phyloP scores from a whole-genome alignment of 1,284 basidiomycete genomes.

The Amylostereum chailletii region DNA sequence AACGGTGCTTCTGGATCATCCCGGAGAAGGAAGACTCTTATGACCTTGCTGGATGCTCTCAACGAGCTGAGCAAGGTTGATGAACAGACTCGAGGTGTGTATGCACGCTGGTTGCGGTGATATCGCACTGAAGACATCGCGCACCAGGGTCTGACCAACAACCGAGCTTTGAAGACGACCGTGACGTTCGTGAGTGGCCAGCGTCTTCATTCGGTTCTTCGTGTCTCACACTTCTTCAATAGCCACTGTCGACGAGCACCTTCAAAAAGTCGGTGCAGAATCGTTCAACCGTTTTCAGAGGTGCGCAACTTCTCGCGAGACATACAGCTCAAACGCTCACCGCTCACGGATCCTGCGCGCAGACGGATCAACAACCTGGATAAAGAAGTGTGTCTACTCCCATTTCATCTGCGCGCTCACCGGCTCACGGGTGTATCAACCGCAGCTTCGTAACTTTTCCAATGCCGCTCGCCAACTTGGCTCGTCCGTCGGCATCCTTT shows the following conservation, averaged over 20 bases:
- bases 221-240: background rate
- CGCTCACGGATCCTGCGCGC: background rate
- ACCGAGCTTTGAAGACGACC: conserved; percentile 49
- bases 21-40: conserved; percentile 52
- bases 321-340: background rate
- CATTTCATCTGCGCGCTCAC: conserved; percentile 1
- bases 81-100: conserved; percentile 34
- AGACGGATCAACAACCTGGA: conserved; percentile 56
- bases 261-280: conserved; percentile 56
- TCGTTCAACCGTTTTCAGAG: conserved; percentile 52
- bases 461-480: conserved; percentile 67
- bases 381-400: conserved; percentile 39
- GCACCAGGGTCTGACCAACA: conserved; percentile 17
- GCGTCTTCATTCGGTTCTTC: background rate
- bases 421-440: background rate
- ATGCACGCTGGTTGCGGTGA: conserved; percentile 1
- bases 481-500: conserved; percentile 63
- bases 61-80: conserved; percentile 50
- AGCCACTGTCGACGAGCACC: conserved; percentile 61
- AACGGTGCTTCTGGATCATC: too few relatives aligned
- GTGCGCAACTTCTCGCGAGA: conserved; percentile 21
- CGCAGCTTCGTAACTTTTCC: conserved; percentile 60
- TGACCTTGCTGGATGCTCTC: conserved; percentile 54
- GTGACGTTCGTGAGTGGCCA: conserved; percentile 49
- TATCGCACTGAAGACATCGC: conserved; percentile 17